Evolutionary conservation across 1,284 basidiomycete species (phyloP).

Genomic region (Sanghuangporus weigelae): DNA sequence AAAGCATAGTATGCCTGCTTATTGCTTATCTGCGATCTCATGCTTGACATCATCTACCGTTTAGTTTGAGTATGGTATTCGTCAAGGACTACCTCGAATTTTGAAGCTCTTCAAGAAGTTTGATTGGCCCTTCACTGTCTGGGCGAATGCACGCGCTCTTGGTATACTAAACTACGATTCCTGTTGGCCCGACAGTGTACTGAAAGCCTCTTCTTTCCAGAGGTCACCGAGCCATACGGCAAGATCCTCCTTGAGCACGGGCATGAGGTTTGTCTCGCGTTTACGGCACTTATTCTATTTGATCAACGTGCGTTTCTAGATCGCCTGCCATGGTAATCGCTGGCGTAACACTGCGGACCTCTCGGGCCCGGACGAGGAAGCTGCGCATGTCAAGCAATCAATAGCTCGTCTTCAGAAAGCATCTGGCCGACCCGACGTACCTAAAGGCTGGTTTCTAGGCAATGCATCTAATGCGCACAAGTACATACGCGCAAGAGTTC

Average conservation of each 20-base stretch:
- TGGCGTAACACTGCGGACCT: constrained; percentile 2
- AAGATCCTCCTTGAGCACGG: not conserved
- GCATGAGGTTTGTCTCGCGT: not conserved
- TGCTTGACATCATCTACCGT: not conserved
- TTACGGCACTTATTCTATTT: not conserved
- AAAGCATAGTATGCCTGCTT: not conserved
- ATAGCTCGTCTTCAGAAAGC: constrained; percentile 3
- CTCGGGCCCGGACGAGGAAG: not conserved
- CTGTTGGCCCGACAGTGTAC: constrained; percentile 26
- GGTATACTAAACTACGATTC: constrained; percentile 28
- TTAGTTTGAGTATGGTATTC: constrained; percentile 31
- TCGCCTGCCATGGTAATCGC: constrained; percentile 2
- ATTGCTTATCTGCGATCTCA: not conserved
- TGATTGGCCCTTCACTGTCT: constrained; percentile 27
- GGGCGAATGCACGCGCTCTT: constrained; percentile 31
- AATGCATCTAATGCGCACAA: constrained; percentile 20
- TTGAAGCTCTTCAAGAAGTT: constrained; percentile 28
- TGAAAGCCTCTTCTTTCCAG: constrained; percentile 30
- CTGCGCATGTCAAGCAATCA: constrained; percentile 22
- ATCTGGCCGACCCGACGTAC: not conserved
- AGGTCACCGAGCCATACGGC: constrained; percentile 24
- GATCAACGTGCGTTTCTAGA: not conserved
- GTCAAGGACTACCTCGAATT: constrained; percentile 32
- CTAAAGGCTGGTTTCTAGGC: constrained; percentile 17
- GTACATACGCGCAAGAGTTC: constrained; percentile 17